phyloP scores from a whole-genome alignment of 1,139 yeast species.

The Pichia sp. region DNA sequence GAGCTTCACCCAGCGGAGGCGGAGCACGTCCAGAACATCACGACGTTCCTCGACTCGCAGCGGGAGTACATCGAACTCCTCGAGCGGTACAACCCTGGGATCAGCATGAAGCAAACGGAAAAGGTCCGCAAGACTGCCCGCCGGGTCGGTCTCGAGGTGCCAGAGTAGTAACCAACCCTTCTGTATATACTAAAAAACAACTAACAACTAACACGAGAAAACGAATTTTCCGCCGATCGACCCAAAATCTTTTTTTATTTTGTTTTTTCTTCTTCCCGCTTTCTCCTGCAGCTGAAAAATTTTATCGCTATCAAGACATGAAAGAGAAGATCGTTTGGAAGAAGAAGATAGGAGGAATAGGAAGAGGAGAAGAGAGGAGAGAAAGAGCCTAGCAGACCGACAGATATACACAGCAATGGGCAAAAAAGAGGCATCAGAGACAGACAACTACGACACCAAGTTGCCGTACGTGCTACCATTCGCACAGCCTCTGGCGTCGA shows the following conservation, averaged over 20 bases:
- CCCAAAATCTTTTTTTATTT: neutral
- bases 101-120: constrained; percentile 71
- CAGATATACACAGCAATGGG: constrained; percentile 39
- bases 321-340: neutral
- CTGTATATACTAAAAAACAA: neutral
- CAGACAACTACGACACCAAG: constrained; percentile 86
- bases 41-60: constrained; percentile 62
- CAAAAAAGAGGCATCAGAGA: constrained; percentile 42
- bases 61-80: constrained; percentile 72
- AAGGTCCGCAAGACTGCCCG: constrained; percentile 75
- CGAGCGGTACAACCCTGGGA: constrained; percentile 84
- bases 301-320: neutral
- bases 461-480: constrained; percentile 87
- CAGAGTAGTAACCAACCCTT: constrained; percentile 29
- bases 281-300: neutral
- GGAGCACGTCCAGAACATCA: constrained; percentile 45
- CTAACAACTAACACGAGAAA: too few relatives aligned
- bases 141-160: constrained; percentile 74
- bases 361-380: neutral
- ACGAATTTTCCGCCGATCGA: constrained; percentile 2
- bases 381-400: too few relatives aligned
- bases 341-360: neutral
- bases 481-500: constrained; percentile 93
- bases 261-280: neutral
- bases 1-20: constrained; percentile 26